Percentiles rank a stretch among this genome's conserved stretches.
phyloP scores from a whole-genome alignment of 2,329 filamentous ascomycete species.

The Trichocomaceae sp. region DNA sequence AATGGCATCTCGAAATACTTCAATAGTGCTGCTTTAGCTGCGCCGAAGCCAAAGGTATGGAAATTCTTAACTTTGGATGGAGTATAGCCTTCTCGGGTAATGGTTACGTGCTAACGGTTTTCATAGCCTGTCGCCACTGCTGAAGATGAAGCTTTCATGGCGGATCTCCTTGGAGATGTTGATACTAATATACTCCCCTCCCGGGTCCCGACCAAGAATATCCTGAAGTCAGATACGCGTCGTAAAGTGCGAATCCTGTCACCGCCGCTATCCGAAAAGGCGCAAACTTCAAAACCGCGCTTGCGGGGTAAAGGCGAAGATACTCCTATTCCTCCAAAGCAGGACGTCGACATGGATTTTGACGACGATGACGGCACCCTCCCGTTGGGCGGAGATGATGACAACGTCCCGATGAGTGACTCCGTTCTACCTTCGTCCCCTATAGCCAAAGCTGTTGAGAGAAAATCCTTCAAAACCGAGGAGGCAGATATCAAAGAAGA shows the following conservation, averaged over 20 bases:
- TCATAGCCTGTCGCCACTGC: conserved; percentile 66
- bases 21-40: conserved; percentile 57
- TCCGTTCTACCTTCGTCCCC: conserved; percentile 74
- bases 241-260: conserved; percentile 76
- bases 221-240: conserved; percentile 66
- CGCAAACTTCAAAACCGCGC: conserved; percentile 45
- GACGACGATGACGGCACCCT: conserved; percentile 53
- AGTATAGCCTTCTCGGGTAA: neutral
- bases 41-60: conserved; percentile 71
- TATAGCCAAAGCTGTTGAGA: conserved; percentile 67
- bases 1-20: conserved; percentile 94
- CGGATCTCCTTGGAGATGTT: conserved; percentile 76
- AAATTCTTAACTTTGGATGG: neutral
- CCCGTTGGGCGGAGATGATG: conserved; percentile 55
- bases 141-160: conserved; percentile 83
- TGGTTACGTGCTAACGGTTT: neutral
- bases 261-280: conserved; percentile 55
- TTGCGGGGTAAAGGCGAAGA: conserved; percentile 40
- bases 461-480: conserved; percentile 59
- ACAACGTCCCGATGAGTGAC: conserved; percentile 80
- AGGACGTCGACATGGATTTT: conserved; percentile 27
- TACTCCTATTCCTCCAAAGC: conserved; percentile 43
- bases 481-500: conserved; percentile 59
- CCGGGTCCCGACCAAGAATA: conserved; percentile 51
- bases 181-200: conserved; percentile 65